Evolutionary conservation across 2,329 filamentous ascomycete species (phyloP), one percentile per base, ranked within the genome.

Genomic region (Trichoderma semiorbis): DNA sequence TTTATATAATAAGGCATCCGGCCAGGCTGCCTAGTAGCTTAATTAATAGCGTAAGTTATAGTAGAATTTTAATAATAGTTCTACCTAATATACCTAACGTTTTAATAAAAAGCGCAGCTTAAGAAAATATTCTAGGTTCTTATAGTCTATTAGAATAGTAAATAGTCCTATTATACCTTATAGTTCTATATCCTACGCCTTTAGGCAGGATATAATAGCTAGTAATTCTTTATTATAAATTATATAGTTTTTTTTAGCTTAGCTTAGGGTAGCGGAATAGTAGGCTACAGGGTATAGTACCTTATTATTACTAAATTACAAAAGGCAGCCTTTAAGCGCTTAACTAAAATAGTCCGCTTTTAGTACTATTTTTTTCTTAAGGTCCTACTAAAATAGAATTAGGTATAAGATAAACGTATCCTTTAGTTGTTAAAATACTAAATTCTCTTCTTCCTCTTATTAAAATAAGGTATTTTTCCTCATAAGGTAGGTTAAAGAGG

Each of bases 161-260:
- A 64, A 64, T 12, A n/a, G 12, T 0, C 21, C 5, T 43, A 32
- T 21, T n/a, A 50, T 50, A 1, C 1, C 4, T 30, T 6, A 3
- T 28, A 64, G 30, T 2, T n/a, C 32, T 30, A 32, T 7, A 1
- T 64, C 5, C 21, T 64, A 64, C 5, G 8, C 7, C 3, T 64
- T 64, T 47, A 64, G 30, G 3, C 30, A 30, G 32, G 12, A 47
- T 10, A 64, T 64, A 34, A 53, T 67, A 8, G 10, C 24, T 30
- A 53, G 18, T 24, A 67, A 18, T 18, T 67, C 18, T 16, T 57
- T 55, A 67, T 67, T 67, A 67, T 67, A 67, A 8, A 67, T 57
- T 7, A 36, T 67, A 57, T 67, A 53, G 5, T 67, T 64, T 30
- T n/a, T 30, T 64, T 64, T 64, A 21, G 11, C 18, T 57, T 57